Percentiles rank a stretch among this genome's conserved stretches.
Conservation (phyloP, 805 yeast genomes). For the Wickerhamiella sergipiensis region DNA sequence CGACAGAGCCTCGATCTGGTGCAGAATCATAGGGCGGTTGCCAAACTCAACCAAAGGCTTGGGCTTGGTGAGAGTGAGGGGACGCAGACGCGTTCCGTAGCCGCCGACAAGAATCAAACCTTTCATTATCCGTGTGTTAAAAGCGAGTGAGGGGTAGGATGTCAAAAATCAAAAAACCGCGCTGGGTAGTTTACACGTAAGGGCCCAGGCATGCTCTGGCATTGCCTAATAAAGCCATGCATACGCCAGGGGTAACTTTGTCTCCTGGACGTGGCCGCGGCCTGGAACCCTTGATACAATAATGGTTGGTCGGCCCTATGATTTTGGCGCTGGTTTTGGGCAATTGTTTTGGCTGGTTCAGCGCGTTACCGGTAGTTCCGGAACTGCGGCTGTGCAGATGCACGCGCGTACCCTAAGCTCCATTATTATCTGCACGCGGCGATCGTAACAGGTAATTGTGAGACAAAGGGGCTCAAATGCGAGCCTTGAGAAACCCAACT, state of each 20-base stretch:
- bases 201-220: background rate
- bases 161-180: background rate
- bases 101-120: constrained; percentile 98
- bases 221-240: background rate
- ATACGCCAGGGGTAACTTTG: background rate
- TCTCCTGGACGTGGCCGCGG: background rate
- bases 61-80: constrained; percentile 86
- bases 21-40: constrained; percentile 98
- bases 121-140: constrained; percentile 39
- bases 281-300: background rate
- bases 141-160: background rate
- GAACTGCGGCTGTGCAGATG: background rate
- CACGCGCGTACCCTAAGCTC: background rate
- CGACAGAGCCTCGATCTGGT: constrained; percentile 96
- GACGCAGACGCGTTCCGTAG: constrained; percentile 99
- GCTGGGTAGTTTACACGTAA: background rate
- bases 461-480: too few relatives aligned
- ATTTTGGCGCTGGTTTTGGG: too few relatives aligned
- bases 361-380: too few relatives aligned
- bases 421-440: background rate
- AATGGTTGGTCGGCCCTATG: too few relatives aligned
- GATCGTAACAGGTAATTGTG: background rate
- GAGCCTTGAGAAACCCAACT: too few relatives aligned
- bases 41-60: constrained; percentile 96
- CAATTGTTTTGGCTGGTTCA: too few relatives aligned